These are phyloP conservation scores for Phytophthora fragariae DNA, from an alignment of 352 stramenopile genomes.

Conservation along the genomic window DNA sequence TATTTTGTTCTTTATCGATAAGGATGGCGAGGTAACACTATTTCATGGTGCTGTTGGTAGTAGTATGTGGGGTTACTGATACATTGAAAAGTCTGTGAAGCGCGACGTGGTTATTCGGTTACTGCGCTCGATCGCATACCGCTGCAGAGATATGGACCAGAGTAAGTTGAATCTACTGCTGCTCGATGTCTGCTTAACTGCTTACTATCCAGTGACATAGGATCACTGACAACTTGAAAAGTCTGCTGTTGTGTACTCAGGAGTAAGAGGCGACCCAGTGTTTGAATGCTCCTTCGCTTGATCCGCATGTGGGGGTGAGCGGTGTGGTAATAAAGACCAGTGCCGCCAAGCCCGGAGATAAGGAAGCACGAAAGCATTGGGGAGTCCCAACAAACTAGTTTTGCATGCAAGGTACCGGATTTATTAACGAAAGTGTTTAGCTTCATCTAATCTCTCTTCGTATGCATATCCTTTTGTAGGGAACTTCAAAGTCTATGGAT, in stretches of 20 bases:
- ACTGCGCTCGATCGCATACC: no score
- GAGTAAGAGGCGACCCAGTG: neutral
- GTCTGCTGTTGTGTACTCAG: neutral
- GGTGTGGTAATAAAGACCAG: neutral
- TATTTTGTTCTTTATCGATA: conserved; percentile 1
- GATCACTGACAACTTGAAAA: neutral
- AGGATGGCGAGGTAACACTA: neutral
- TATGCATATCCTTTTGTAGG: neutral
- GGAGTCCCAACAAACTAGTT: neutral
- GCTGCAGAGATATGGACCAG: neutral
- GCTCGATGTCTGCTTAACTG: no score
- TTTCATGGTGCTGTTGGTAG: neutral
- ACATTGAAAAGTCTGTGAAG: no score
- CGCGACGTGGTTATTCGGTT: no score
- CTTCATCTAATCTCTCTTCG: neutral
- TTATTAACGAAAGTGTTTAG: neutral
- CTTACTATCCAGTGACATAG: neutral
- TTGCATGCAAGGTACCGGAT: neutral
- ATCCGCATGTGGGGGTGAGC: neutral
- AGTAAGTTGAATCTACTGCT: neutral
- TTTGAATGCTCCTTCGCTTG: neutral
- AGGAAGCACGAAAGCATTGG: neutral
- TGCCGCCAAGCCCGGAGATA: neutral
- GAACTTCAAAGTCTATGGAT: neutral
- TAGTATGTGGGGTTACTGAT: neutral